These are phyloP conservation scores for Mucor plumbeus DNA, from an alignment of 371 early-diverging fungal genomes.

Conservation along the genomic window DNA sequence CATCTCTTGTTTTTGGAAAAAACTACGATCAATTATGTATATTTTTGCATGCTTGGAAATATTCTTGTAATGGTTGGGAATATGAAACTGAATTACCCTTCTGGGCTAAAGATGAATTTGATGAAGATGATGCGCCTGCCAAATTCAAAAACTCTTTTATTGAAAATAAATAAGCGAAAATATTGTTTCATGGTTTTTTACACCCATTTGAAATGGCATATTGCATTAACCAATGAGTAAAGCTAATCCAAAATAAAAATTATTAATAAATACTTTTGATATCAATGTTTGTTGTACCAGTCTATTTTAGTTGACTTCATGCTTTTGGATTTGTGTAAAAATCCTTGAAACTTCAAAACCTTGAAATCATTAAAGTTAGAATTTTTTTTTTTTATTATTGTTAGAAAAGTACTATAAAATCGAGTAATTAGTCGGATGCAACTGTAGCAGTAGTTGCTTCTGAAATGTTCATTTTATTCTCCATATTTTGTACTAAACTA, in stretches of 20 bases:
- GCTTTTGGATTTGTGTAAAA: too few species aligned
- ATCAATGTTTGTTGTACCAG: too few species aligned
- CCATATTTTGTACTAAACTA: constrained; percentile 17
- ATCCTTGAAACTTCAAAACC: too few species aligned
- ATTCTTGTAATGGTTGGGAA: constrained; percentile 68
- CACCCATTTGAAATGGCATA: too few species aligned
- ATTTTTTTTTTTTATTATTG: background rate
- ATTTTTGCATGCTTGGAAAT: constrained; percentile 87
- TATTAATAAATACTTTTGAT: too few species aligned
- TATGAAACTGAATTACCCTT: constrained; percentile 81
- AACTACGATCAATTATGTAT: constrained; percentile 77
- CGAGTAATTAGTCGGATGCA: background rate
- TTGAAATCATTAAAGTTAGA: too few species aligned
- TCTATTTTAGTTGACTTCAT: too few species aligned
- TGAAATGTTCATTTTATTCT: constrained; percentile 16
- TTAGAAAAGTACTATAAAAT: background rate
- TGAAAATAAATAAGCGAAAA: background rate
- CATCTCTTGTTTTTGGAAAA: constrained; percentile 66
- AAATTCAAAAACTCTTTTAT: constrained; percentile 17
- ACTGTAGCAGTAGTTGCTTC: background rate
- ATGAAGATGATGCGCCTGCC: constrained; percentile 18
- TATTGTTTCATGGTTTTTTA: too few species aligned
- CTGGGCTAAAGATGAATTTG: constrained; percentile 70
- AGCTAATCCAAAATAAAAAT: too few species aligned
- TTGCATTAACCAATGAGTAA: too few species aligned